Percentiles rank a stretch among this genome's conserved stretches.
Conservation (phyloP, 495 filamentous ascomycete genomes). For the Xylaria nigripes region DNA sequence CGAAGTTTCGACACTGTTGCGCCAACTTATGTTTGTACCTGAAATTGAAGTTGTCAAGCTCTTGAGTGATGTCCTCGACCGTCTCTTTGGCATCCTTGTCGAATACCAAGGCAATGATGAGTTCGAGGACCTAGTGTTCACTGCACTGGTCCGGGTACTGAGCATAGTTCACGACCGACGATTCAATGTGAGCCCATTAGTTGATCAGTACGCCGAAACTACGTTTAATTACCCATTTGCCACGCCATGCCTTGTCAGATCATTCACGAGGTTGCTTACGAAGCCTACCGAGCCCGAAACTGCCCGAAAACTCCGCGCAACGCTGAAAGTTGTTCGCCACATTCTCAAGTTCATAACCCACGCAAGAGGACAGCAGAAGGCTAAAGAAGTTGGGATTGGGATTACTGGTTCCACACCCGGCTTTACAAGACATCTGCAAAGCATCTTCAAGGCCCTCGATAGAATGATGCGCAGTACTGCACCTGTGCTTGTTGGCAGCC, state of each 20-base stretch:
- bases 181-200: slow-evolving; percentile 82
- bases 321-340: slow-evolving; percentile 90
- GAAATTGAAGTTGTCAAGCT: slow-evolving; percentile 98
- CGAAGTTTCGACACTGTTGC: slow-evolving; percentile 63
- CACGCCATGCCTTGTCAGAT: slow-evolving; percentile 81
- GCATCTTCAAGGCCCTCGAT: slow-evolving; percentile 84
- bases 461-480: slow-evolving; percentile 78
- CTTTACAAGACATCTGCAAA: slow-evolving; percentile 75
- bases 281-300: slow-evolving; percentile 71
- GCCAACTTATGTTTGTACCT: slow-evolving; percentile 82
- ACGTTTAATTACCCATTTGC: slow-evolving; percentile 92
- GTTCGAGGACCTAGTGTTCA: slow-evolving; percentile 87
- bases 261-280: slow-evolving; percentile 72
- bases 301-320: slow-evolving; percentile 75
- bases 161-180: slow-evolving; percentile 91
- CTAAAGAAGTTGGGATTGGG: slow-evolving; percentile 81
- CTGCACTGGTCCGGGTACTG: slow-evolving; percentile 77
- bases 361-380: slow-evolving; percentile 76
- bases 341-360: slow-evolving; percentile 93
- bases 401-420: slow-evolving; percentile 66
- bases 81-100: slow-evolving; percentile 82
- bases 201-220: slow-evolving; percentile 83
- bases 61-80: slow-evolving; percentile 80
- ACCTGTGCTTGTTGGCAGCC: slow-evolving; percentile 80
- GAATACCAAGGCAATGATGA: slow-evolving; percentile 84